phyloP scores from a whole-genome alignment of 305 asterid species.

The Solanum chacoense region DNA sequence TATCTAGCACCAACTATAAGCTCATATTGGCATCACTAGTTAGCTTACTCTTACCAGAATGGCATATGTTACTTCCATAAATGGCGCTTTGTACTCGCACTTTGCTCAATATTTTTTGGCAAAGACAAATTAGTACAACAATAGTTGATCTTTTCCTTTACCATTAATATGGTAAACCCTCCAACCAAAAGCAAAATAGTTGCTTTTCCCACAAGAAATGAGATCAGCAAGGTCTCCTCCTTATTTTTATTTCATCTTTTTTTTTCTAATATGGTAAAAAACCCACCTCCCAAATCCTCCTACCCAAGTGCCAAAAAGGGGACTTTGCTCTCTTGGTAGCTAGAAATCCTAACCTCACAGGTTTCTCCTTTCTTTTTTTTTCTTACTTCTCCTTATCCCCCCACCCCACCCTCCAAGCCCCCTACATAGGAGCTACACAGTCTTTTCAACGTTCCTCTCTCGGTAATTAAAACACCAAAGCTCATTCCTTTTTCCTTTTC shows the following conservation, averaged over 20 bases:
- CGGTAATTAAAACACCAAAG: not conserved
- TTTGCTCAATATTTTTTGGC: not conserved
- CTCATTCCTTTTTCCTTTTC: not conserved
- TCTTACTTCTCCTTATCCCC: not conserved
- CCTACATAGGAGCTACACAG: not conserved
- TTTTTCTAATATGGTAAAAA: not conserved
- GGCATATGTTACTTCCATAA: not conserved
- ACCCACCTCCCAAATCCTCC: not conserved
- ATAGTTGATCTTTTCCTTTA: not conserved
- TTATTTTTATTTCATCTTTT: not conserved
- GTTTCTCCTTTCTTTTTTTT: not conserved
- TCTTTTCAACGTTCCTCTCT: not conserved
- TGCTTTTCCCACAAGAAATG: not conserved
- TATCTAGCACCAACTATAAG: not conserved
- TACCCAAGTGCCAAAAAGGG: not conserved
- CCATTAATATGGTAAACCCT: not conserved
- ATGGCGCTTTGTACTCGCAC: not conserved
- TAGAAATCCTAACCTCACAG: not conserved
- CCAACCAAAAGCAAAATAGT: not conserved
- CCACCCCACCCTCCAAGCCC: not conserved
- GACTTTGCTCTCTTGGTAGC: not conserved
- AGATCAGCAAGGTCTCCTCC: not conserved
- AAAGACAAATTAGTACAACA: not conserved
- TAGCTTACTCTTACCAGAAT: not conserved
- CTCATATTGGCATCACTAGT: not conserved